Evolutionary conservation across 106 monocot species (phyloP), one percentile per base, ranked within the genome.

Genomic region (Dendrobium huoshanense): DNA sequence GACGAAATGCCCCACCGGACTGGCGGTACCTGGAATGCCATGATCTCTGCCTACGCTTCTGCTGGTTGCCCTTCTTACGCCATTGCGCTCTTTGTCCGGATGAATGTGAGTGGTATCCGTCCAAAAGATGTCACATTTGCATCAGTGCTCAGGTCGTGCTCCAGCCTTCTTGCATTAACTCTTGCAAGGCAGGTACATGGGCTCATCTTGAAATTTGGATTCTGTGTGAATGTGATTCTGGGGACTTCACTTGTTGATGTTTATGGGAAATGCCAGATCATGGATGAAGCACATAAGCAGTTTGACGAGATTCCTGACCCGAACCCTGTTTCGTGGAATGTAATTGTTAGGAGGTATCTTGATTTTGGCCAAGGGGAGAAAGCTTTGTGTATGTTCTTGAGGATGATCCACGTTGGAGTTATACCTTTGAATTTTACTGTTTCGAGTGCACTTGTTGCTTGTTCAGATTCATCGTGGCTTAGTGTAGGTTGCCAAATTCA

Each of bases 261-360:
- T 6, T 96, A 96, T 51, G 96, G 94, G 11, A 94, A 92, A 77
- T 96, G 96, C 33, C 29, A 29, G 59, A 40, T 79, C 0, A 81
- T 94, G 49, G 47, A 55, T 19, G 87, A 94, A 22, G 88, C 92
- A 42, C 73, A 84, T 77, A 86, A 31, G 81, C 73, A 86, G 80
- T 96, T 96, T 76, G 92, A 92, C 81, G 88, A 79, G 19, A 90
- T 94, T 25, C 45, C 73, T 3, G 20, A 75, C 74, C 93, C 85
- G 4, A 96, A 90, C 80, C 82, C 5, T 7, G 84, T 96, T 27
- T 84, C 90, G 8, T 96, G 96, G 96, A 96, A 96, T 83, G 93
- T 93, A 49, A 91, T 96, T 40, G 88, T 96, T 7, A 83, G 96
- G 1, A 80, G 91, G 25, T 96, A 96, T 80, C 85, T 93, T 41